Evolutionary conservation across 495 filamentous ascomycete species (phyloP).

Genomic region (Penicillium antarcticum): DNA sequence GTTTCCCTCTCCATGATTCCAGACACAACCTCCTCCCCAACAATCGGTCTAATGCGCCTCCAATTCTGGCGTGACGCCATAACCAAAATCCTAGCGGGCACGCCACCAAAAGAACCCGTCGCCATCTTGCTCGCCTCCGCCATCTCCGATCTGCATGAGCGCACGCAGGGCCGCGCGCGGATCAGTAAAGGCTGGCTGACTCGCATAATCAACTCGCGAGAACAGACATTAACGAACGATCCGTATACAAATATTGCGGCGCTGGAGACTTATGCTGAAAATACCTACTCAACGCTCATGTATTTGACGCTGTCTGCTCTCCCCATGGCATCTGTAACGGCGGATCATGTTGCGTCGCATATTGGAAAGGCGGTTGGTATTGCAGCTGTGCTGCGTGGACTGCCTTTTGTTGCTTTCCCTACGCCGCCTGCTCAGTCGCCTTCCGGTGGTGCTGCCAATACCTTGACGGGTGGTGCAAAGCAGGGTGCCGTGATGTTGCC

Average conservation of each 20-base stretch:
- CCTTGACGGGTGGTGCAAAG: slow-evolving; percentile 25
- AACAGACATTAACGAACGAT: slow-evolving; percentile 78
- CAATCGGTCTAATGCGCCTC: slow-evolving; percentile 80
- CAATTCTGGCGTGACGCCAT: slow-evolving; percentile 93
- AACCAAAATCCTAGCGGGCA: slow-evolving; percentile 64
- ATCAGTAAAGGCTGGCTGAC: slow-evolving; percentile 80
- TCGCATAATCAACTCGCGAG: slow-evolving; percentile 72
- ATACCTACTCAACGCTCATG: slow-evolving; percentile 89
- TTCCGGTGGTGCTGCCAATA: slow-evolving; percentile 27
- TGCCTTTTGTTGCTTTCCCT: slow-evolving; percentile 81
- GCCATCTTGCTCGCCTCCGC: slow-evolving; percentile 76
- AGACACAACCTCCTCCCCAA: slow-evolving; percentile 76
- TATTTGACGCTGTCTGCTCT: slow-evolving; percentile 81
- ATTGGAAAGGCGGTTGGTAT: slow-evolving; percentile 94
- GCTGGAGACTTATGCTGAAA: slow-evolving; percentile 86
- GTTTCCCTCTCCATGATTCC: slow-evolving; percentile 84
- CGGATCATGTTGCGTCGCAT: slow-evolving; percentile 90
- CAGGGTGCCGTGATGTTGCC: slow-evolving; percentile 76
- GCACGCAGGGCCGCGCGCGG: slow-evolving; percentile 49
- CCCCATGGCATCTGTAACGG: slow-evolving; percentile 72
- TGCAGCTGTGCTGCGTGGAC: slow-evolving; percentile 72
- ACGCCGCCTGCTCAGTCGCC: slow-evolving; percentile 55
- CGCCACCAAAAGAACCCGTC: slow-evolving; percentile 84
- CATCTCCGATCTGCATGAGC: slow-evolving; percentile 55
- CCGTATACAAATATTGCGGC: slow-evolving; percentile 71